Conservation (phyloP, 1,139 yeast species). For the Arxiozyma slooffiae region DNA sequence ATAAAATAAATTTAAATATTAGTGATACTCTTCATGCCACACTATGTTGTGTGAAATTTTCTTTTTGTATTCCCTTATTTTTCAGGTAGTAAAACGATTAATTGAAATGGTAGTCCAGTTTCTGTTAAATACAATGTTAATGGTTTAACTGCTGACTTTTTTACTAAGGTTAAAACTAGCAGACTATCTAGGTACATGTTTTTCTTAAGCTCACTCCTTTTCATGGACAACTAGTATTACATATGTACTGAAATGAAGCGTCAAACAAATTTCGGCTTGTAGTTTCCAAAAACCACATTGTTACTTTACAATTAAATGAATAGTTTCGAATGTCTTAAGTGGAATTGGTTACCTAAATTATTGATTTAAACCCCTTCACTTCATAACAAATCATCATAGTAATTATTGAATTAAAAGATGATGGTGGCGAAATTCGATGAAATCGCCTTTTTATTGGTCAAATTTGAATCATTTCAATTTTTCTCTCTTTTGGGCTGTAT, state of each 20-base stretch:
- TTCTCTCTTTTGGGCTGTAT: conserved; percentile 63
- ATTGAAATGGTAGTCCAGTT: conserved; percentile 59
- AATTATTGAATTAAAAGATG: conserved; percentile 70
- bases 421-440: conserved; percentile 74
- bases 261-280: conserved; percentile 72
- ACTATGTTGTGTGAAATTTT: conserved; percentile 52
- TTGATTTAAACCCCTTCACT: conserved; percentile 41
- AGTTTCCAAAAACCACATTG: conserved; percentile 80
- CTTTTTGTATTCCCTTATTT: conserved; percentile 32
- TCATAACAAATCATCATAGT: conserved; percentile 67
- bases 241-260: conserved; percentile 71
- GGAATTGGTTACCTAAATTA: conserved; percentile 40
- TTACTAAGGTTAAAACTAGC: conserved; percentile 55
- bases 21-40: conserved; percentile 83
- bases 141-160: conserved; percentile 59
- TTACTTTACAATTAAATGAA: conserved; percentile 53
- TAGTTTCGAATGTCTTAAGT: conserved; percentile 18
- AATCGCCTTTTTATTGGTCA: conserved; percentile 67
- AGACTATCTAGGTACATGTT: conserved; percentile 47
- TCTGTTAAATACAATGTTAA: conserved; percentile 54
- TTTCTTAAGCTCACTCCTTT: conserved; percentile 37
- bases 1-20: conserved; percentile 63
- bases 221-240: conserved; percentile 49
- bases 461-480: conserved; percentile 46
- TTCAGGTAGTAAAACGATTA: conserved; percentile 55